Evolutionary conservation across 1,284 basidiomycete genomes (phyloP).

Genomic region (Xerocomus minutiporus): DNA sequence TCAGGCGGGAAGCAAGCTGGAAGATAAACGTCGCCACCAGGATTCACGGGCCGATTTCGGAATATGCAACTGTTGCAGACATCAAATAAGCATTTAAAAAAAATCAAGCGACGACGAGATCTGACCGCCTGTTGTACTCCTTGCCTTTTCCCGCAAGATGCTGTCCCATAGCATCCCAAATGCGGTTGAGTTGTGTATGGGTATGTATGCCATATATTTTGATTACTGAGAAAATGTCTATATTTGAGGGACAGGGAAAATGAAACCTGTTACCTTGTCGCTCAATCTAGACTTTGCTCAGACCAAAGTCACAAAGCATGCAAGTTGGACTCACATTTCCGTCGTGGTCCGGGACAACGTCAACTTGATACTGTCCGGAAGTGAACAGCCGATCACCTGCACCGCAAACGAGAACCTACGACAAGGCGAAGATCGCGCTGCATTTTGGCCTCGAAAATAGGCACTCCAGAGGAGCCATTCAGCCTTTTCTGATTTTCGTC

Average conservation of each 20-base stretch:
- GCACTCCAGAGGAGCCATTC: constrained; percentile 44
- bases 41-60: too few species aligned
- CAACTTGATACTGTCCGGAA: constrained; percentile 54
- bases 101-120: background rate
- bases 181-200: constrained; percentile 52
- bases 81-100: too few species aligned
- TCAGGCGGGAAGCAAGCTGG: too few species aligned
- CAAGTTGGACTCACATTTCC: constrained; percentile 38
- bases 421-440: constrained; percentile 55
- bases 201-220: constrained; percentile 62
- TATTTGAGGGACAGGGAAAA: background rate
- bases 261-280: constrained; percentile 43
- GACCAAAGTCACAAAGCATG: background rate
- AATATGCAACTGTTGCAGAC: too few species aligned
- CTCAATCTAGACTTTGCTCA: constrained; percentile 39
- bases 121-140: constrained; percentile 48
- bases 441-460: constrained; percentile 68
- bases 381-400: background rate
- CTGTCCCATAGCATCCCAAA: constrained; percentile 55
- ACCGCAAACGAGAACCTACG: constrained; percentile 36
- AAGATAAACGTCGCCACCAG: too few species aligned
- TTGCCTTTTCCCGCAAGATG: constrained; percentile 51
- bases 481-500: constrained; percentile 65
- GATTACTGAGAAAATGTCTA: constrained; percentile 37
- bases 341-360: constrained; percentile 51